Percentiles rank a stretch among this genome's conserved stretches.
phyloP scores from a whole-genome alignment of 345 rosid genomes.

The Aquilaria malaccensis region DNA sequence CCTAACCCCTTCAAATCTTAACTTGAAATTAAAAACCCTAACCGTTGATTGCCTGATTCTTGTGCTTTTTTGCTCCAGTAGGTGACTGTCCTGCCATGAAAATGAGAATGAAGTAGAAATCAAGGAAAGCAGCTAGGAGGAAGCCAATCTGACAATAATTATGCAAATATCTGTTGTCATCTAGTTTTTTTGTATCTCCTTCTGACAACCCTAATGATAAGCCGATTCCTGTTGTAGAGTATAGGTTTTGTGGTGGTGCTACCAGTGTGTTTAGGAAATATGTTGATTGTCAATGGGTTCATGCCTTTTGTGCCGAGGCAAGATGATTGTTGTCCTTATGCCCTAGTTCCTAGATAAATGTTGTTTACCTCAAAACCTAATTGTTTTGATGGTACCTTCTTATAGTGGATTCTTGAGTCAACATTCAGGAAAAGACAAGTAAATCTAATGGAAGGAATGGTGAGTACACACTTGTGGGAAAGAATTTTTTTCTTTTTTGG shows the following conservation, averaged over 20 bases:
- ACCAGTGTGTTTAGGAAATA: slow-evolving; percentile 93
- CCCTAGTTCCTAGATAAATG: background rate
- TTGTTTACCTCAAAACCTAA: slow-evolving; percentile 1
- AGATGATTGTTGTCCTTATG: slow-evolving; percentile 4
- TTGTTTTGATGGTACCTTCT: slow-evolving; percentile 8
- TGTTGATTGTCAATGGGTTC: slow-evolving; percentile 73
- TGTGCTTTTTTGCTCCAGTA: no score
- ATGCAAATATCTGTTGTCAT: slow-evolving; percentile 57
- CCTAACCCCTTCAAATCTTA: no score
- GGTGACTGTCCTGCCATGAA: no score
- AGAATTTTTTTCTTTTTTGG: background rate
- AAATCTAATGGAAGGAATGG: slow-evolving; percentile 86
- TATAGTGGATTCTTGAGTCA: slow-evolving; percentile 92
- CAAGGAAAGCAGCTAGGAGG: no score
- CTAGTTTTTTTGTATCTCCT: slow-evolving; percentile 46
- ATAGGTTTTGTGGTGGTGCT: slow-evolving; percentile 78
- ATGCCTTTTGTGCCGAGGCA: slow-evolving; percentile 99
- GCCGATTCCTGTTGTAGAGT: slow-evolving; percentile 52
- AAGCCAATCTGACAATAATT: slow-evolving; percentile 19
- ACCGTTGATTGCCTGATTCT: no score
- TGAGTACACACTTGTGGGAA: slow-evolving; percentile 30
- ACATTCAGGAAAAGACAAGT: slow-evolving; percentile 90
- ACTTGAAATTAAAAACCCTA: no score
- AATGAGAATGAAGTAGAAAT: no score
- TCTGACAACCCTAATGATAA: slow-evolving; percentile 63